Percentiles rank a stretch among this genome's conserved stretches.
phyloP scores from a whole-genome alignment of 2,329 filamentous ascomycete species.

The Fusarium hainanense region DNA sequence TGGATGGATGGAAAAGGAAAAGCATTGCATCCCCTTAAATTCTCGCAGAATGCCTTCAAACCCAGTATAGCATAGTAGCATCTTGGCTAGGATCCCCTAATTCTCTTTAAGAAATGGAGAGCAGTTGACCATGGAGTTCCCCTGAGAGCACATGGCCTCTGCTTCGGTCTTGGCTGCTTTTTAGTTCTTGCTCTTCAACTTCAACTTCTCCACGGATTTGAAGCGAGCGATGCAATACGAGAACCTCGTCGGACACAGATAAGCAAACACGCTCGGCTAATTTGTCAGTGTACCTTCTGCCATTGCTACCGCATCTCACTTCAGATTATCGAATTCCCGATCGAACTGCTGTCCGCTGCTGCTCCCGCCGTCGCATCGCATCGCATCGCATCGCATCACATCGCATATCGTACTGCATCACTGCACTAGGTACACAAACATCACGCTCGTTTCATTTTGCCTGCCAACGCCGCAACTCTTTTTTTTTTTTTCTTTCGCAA shows the following conservation, averaged over 20 bases:
- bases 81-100: slow-evolving; percentile 19
- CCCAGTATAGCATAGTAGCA: slow-evolving; percentile 18
- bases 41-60: slow-evolving; percentile 6
- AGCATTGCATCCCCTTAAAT: not conserved
- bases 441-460: not conserved
- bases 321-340: slow-evolving; percentile 21
- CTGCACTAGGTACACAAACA: not conserved
- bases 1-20: not conserved
- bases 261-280: slow-evolving; percentile 14
- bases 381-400: slow-evolving; percentile 13
- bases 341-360: slow-evolving; percentile 26
- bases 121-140: not conserved
- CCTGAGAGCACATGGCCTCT: slow-evolving; percentile 19
- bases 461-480: not conserved
- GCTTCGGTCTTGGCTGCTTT: not conserved
- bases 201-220: not conserved
- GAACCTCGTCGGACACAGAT: slow-evolving; percentile 1
- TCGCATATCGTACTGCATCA: slow-evolving; percentile 5
- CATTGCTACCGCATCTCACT: slow-evolving; percentile 15
- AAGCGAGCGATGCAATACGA: slow-evolving; percentile 10
- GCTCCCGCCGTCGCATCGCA: slow-evolving; percentile 29
- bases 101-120: slow-evolving; percentile 2
- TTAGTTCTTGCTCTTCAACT: slow-evolving; percentile 1
- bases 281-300: slow-evolving; percentile 8
- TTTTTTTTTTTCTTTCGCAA: not conserved